These are phyloP conservation scores for Nothopassalora personata DNA, from an alignment of 2,329 filamentous ascomycete species.

Conservation along the genomic window DNA sequence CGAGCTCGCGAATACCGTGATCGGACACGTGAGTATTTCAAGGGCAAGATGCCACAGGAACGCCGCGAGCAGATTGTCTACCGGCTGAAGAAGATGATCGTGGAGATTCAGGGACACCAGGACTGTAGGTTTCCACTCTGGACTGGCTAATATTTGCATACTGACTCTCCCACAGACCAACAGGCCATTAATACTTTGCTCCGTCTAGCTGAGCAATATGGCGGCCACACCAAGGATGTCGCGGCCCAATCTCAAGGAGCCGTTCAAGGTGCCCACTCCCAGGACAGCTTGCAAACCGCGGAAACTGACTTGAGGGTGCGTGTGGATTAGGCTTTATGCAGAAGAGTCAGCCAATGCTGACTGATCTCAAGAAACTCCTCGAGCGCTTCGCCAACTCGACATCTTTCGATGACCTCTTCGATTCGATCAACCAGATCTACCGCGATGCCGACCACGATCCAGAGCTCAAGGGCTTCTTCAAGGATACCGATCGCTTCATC, in stretches of 20 bases:
- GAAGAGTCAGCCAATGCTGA: conserved; percentile 45
- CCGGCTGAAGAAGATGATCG: conserved; percentile 95
- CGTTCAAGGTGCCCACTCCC: conserved; percentile 65
- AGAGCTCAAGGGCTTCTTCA: conserved; percentile 88
- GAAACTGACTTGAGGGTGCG: conserved; percentile 72
- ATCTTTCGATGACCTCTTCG: conserved; percentile 78
- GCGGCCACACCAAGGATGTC: conserved; percentile 63
- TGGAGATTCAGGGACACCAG: conserved; percentile 91
- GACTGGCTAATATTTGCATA: neutral
- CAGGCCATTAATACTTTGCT: conserved; percentile 86
- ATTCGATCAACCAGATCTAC: conserved; percentile 80
- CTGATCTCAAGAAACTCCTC: conserved; percentile 63
- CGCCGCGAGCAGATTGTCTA: conserved; percentile 87
- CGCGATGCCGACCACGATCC: conserved; percentile 77
- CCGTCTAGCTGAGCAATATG: conserved; percentile 77
- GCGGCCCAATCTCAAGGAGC: conserved; percentile 61
- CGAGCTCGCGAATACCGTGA: conserved; percentile 40
- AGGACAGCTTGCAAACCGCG: conserved; percentile 61
- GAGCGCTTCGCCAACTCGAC: conserved; percentile 96
- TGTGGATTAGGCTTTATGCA: conserved; percentile 38
- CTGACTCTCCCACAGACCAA: conserved; percentile 53
- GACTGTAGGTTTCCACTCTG: conserved; percentile 57
- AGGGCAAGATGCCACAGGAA: conserved; percentile 83
- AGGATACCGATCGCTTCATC: conserved; percentile 67
- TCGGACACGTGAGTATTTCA: conserved; percentile 66